Base-by-base conservation (phyloP, 2,329 filamentous ascomycete species). In the Periconia sp. region DNA sequence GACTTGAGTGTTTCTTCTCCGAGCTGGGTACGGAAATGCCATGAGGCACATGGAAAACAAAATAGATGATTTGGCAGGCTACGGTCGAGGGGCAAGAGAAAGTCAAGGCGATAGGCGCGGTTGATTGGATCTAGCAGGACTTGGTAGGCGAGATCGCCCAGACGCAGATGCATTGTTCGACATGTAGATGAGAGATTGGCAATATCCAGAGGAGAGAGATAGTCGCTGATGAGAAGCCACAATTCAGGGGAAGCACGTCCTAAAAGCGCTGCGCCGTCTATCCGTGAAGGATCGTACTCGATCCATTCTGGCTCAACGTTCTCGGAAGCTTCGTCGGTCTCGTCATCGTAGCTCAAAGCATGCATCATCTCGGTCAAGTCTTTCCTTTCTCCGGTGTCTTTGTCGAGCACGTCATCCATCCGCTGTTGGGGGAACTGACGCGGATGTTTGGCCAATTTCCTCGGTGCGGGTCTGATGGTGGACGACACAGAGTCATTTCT, bases 21-120 rank as follows among this genome's bases (percentile, higher is more conserved):
- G 35, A 77, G 76, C 48, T 80, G 74, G 1, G 76, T 81, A 42
- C 84, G 79, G 6, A 76, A 67, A 63, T 87, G 84, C 66, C 81
- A 86, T 51, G 70, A 74, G 14, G 71, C 77, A 63, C 84, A 87
- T 6, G 79, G 77, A 62, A 84, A 83, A 67, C 84, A 87, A 50
- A 86, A 77, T 7, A 87, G 75, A 60, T 86, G 82, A 35, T 77
- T 73, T 2, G 84, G 83, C 17, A 84, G 71, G 15, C 75, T 65
- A 13, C 70, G 64, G 55, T 86, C 82, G 62, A 85, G 74, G 2
- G 70, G 65, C 13, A 76, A 63, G 6, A 87, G 74, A 62, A 86
- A 85, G 3, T 78, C 69, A 44, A 79, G 71, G 47, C 78, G 79
- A 53, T 81, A 66, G 6, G 74, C 58, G 43, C 68, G 69, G 58